Percentiles rank a stretch among this genome's conserved stretches.
Conservation (phyloP, 495 filamentous ascomycete genomes). For the Neurospora sp. region DNA sequence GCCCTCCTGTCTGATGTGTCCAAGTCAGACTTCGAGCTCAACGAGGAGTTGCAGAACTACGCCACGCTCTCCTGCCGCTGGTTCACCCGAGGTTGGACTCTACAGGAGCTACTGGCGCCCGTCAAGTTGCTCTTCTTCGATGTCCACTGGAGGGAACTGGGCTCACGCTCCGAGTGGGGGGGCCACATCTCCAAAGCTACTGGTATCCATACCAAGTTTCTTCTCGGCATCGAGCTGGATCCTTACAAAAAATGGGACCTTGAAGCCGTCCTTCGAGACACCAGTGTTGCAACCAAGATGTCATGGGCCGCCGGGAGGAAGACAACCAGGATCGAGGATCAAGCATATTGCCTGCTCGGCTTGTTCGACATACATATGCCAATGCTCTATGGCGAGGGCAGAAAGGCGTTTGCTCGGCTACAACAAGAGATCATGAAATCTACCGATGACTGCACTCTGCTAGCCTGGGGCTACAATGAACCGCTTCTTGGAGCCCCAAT, state of each 20-base stretch:
- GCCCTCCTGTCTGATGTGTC: conserved; percentile 18
- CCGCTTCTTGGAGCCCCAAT: not conserved
- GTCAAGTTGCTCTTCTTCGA: conserved; percentile 21
- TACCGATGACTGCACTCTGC: conserved; percentile 16
- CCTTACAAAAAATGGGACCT: conserved; percentile 5
- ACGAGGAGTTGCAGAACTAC: not conserved
- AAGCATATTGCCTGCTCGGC: conserved; percentile 27
- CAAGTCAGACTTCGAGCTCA: not conserved
- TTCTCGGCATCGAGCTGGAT: conserved; percentile 4
- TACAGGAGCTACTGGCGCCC: conserved; percentile 33
- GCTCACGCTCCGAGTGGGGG: not conserved
- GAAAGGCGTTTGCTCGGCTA: conserved; percentile 19
- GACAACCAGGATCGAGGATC: conserved; percentile 22
- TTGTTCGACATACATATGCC: conserved; percentile 31
- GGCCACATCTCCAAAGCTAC: not conserved
- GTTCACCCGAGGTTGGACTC: conserved; percentile 34
- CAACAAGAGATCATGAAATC: conserved; percentile 24
- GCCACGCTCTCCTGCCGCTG: conserved; percentile 11
- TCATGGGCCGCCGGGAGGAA: conserved; percentile 24
- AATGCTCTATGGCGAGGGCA: conserved; percentile 27
- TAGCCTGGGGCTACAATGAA: not conserved
- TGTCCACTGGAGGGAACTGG: conserved; percentile 9
- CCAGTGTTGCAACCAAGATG: conserved; percentile 24
- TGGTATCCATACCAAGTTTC: not conserved
- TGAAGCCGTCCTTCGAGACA: not conserved